A percentile compares a stretch with the other conserved stretches of the same genome.
These are phyloP conservation scores for Macrolepiota dolichaula DNA, from an alignment of 768 basidiomycete species.

Conservation along the genomic window DNA sequence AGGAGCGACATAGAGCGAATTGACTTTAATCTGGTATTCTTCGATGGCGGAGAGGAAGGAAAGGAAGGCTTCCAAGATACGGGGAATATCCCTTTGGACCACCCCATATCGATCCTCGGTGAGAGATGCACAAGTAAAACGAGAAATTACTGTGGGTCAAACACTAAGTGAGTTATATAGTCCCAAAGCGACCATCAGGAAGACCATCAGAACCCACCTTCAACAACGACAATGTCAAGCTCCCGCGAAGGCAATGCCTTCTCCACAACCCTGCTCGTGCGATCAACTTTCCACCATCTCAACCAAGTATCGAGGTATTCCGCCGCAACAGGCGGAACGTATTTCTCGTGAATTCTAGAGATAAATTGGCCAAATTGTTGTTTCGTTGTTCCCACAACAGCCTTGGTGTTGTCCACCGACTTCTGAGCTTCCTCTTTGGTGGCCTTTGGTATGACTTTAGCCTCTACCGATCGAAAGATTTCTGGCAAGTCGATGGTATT, in stretches of 20 bases:
- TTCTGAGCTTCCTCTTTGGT: slow-evolving; percentile 19
- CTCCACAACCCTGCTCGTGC: slow-evolving; percentile 50
- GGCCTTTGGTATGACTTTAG: slow-evolving; percentile 13
- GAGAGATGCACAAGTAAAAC: slow-evolving; percentile 68
- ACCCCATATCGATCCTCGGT: slow-evolving; percentile 79
- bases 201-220: slow-evolving; percentile 40
- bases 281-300: slow-evolving; percentile 58
- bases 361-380: not conserved
- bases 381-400: slow-evolving; percentile 13
- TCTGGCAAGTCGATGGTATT: slow-evolving; percentile 38
- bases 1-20: slow-evolving; percentile 34
- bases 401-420: slow-evolving; percentile 19
- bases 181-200: not conserved
- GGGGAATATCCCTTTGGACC: slow-evolving; percentile 83
- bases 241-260: slow-evolving; percentile 56
- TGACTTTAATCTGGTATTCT: slow-evolving; percentile 54
- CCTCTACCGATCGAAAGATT: slow-evolving; percentile 28
- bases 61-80: slow-evolving; percentile 73
- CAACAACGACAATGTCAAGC: slow-evolving; percentile 57
- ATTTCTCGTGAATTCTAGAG: slow-evolving; percentile 13
- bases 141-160: slow-evolving; percentile 51
- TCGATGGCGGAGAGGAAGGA: slow-evolving; percentile 67
- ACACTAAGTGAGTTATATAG: not conserved
- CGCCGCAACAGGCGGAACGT: slow-evolving; percentile 28
- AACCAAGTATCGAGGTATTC: slow-evolving; percentile 21